Conservation (phyloP, 768 basidiomycete species). For the Trichaptum fuscoviolaceum region DNA sequence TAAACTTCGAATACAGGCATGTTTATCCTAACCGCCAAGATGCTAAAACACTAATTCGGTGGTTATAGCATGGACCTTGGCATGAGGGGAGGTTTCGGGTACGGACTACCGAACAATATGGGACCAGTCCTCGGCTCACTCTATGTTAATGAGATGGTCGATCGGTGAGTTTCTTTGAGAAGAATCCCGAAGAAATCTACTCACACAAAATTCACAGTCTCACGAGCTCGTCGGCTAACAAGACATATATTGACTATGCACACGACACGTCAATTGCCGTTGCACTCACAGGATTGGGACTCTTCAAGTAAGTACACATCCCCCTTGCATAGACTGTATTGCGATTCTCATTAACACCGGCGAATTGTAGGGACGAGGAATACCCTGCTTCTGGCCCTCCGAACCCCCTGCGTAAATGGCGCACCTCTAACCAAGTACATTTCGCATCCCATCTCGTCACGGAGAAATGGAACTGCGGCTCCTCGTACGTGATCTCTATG, state of each 20-base stretch:
- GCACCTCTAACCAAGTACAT: conserved; percentile 35
- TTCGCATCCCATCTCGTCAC: conserved; percentile 40
- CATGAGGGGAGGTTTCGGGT: conserved; percentile 33
- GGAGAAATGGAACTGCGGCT: conserved; percentile 35
- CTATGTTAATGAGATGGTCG: conserved; percentile 34
- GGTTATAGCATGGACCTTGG: conserved; percentile 25
- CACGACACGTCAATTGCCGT: conserved; percentile 37
- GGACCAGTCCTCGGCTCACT: conserved; percentile 34
- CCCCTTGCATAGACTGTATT: neutral
- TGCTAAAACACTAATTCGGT: neutral
- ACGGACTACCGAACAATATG: conserved; percentile 26
- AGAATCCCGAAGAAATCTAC: neutral
- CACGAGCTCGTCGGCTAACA: conserved; percentile 30
- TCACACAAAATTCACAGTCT: conserved; percentile 21
- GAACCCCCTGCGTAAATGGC: conserved; percentile 27
- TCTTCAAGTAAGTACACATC: conserved; percentile 29
- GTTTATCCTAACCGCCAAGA: neutral
- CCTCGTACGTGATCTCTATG: conserved; percentile 22
- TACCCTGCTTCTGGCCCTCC: conserved; percentile 22
- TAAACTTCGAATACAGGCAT: conserved; percentile 28
- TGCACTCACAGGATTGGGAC: conserved; percentile 31
- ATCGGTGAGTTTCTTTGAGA: conserved; percentile 22
- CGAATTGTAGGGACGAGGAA: conserved; percentile 24
- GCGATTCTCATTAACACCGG: neutral
- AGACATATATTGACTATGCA: conserved; percentile 37